phyloP scores from a whole-genome alignment of 139 green algal genomes.

The Coccomyxa sp. region DNA sequence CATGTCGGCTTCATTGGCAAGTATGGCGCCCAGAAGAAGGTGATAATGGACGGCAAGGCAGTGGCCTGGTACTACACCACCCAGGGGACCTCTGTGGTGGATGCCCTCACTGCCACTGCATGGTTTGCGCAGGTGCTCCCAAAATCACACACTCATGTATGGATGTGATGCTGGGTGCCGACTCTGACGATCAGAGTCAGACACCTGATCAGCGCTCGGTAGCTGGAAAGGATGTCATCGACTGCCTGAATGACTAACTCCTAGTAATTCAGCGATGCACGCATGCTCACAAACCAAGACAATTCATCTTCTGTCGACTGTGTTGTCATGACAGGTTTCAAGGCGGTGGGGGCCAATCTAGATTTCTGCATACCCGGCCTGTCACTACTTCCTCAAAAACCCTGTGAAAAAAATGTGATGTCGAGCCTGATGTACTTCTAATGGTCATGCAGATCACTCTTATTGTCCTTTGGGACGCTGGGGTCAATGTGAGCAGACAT shows the following conservation, averaged over 20 bases:
- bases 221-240: too few species aligned
- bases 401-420: too few species aligned
- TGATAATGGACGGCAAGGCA: not conserved
- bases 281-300: too few species aligned
- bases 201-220: too few species aligned
- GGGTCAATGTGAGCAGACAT: not conserved
- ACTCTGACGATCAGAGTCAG: not conserved
- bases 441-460: not conserved
- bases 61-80: constrained; percentile 4
- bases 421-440: not conserved
- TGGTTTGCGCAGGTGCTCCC: not conserved
- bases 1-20: constrained; percentile 7
- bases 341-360: not conserved
- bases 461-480: not conserved
- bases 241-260: too few species aligned
- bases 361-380: not conserved
- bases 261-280: not conserved
- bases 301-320: too few species aligned
- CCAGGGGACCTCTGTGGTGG: not conserved
- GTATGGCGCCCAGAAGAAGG: not conserved
- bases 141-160: not conserved
- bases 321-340: not conserved
- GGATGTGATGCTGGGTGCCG: not conserved
- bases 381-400: too few species aligned
- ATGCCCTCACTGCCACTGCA: not conserved